phyloP scores from a whole-genome alignment of 169 alveolate genomes.

The Plasmodium vinckei region DNA sequence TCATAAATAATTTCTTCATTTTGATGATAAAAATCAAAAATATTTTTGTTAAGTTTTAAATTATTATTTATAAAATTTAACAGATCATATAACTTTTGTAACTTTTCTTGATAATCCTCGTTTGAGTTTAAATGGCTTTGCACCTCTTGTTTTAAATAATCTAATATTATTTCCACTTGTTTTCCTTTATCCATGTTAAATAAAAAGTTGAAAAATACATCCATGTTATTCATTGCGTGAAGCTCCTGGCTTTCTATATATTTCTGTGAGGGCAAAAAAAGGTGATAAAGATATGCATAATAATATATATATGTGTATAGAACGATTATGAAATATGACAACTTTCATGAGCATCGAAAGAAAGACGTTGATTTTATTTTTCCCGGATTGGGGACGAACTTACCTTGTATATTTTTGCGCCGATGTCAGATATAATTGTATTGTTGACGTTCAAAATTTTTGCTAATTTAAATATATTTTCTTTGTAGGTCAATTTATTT shows the following conservation, averaged over 20 bases:
- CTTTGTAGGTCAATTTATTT: constrained; percentile 28
- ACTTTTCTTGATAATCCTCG: constrained; percentile 32
- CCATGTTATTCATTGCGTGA: constrained; percentile 49
- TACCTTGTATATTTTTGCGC: constrained; percentile 61
- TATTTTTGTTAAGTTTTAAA: constrained; percentile 24
- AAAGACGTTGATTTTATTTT: no score
- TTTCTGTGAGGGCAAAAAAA: constrained; percentile 2
- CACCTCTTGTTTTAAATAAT: constrained; percentile 9
- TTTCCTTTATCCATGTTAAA: constrained; percentile 41
- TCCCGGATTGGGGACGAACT: neutral
- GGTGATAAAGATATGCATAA: neutral
- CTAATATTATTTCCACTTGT: constrained; percentile 49
- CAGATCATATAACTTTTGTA: constrained; percentile 38
- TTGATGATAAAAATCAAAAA: constrained; percentile 24
- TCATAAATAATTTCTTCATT: constrained; percentile 34
- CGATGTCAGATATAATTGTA: constrained; percentile 8
- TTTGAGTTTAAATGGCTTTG: constrained; percentile 14
- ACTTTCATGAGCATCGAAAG: no score
- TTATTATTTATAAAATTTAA: constrained; percentile 44
- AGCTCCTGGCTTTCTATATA: constrained; percentile 45
- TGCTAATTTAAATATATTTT: constrained; percentile 23
- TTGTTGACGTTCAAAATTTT: constrained; percentile 22
- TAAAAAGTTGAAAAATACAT: constrained; percentile 43
- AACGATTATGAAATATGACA: no score
- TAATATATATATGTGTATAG: constrained; percentile 1